Base-by-base conservation (phyloP, 2,329 filamentous ascomycete species). In the Xylaria multiplex region DNA sequence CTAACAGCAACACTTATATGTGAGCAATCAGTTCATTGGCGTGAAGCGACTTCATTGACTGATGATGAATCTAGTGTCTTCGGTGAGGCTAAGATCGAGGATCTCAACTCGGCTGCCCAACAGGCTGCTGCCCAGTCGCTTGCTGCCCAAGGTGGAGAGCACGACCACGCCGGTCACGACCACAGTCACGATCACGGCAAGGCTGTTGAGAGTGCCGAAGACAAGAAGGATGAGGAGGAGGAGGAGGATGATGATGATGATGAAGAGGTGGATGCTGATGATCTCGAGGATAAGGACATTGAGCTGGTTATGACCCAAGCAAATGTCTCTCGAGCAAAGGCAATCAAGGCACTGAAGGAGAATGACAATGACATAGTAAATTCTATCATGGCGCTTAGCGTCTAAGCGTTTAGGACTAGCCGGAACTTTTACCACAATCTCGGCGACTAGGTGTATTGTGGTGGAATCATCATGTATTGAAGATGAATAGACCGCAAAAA, bases 291-390 rank as follows among this genome's bases (percentile, higher is more conserved):
- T 79, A 99, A 99, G 90, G 96, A 99, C 81, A 99, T 99, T 78
- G 96, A 99, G 84, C 89, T 99, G 66, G 96, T 99, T 82, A 97
- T 98, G 93, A 93, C 92, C 75, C 95, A 99, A 84, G 96, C 96
- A 76, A 96, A 86, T 77, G 96, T 99, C 77, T 97, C 93, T 76
- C 89, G 96, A 82, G 97, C 97, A 86, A 98, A 98, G 90, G 96
- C 96, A 69, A 89, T 99, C 85, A 99, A 98, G 86, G 96, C 96
- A 64, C 88, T 99, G 79, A 94, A 93, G 86, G 96, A 98, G 86
- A 99, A 99, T 80, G 95, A 98, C 85, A 97, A 98, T 79, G 96
- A 99, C 81, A 99, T 99, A 85, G 96, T 99, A 86, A 99, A 99
- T 88, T 97, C 96, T 76, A 99, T 99, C 85, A 99, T 99, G 96